Percentiles rank a stretch among this genome's conserved stretches.
These are phyloP conservation scores for Dichotomopilus funicola DNA, from an alignment of 2,329 filamentous ascomycete genomes.

Conservation along the genomic window DNA sequence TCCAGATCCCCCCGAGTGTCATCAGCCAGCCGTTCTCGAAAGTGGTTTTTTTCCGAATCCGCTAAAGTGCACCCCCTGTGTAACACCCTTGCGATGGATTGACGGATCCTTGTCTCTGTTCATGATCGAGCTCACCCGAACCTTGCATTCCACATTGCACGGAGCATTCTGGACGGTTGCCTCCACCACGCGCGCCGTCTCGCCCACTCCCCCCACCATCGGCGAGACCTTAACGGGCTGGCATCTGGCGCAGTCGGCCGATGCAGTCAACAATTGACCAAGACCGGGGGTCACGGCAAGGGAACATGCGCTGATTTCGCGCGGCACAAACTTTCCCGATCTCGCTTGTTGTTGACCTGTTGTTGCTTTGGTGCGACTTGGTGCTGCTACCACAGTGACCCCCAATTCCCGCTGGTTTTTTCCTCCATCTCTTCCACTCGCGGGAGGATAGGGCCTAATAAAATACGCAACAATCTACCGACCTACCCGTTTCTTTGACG, in stretches of 20 bases:
- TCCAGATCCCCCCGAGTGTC: too few species aligned
- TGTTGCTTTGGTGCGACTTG: background rate
- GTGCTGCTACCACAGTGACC: background rate
- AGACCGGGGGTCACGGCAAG: background rate
- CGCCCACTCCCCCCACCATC: too few species aligned
- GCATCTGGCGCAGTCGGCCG: background rate
- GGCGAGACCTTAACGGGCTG: background rate
- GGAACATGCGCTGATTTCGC: conserved; percentile 6
- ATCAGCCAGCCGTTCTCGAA: too few species aligned
- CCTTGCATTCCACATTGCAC: background rate
- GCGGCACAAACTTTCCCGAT: conserved; percentile 2
- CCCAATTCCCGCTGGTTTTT: too few species aligned
- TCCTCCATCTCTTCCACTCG: too few species aligned
- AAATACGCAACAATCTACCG: too few species aligned
- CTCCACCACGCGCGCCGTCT: background rate
- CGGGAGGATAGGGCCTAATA: too few species aligned
- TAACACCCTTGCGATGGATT: background rate
- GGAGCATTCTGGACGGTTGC: background rate
- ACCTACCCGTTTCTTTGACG: background rate
- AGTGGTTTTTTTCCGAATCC: too few species aligned
- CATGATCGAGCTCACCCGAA: too few species aligned
- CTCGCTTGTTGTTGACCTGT: background rate
- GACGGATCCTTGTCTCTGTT: background rate
- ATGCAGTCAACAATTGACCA: conserved; percentile 6
- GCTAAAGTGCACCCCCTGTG: background rate